These are phyloP conservation scores for Scheffersomyces segobiensis DNA, from an alignment of 1,139 yeast genomes.

Conservation along the genomic window DNA sequence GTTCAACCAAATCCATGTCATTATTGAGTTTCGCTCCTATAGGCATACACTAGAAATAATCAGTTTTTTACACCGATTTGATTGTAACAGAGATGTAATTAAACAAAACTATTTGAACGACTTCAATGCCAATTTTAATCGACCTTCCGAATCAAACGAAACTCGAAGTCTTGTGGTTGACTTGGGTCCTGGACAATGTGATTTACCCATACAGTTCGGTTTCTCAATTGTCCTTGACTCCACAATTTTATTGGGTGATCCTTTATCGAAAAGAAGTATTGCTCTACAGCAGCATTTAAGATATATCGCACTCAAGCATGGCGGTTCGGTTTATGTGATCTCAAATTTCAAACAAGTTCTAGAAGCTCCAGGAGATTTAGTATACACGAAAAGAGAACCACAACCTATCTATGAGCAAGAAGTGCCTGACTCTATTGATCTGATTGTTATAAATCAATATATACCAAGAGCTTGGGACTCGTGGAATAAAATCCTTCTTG, in stretches of 20 bases:
- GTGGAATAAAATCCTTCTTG: conserved; percentile 47
- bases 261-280: conserved; percentile 21
- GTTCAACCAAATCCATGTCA: conserved; percentile 9
- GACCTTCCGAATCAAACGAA: neutral
- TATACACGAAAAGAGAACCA: neutral
- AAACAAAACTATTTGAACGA: neutral
- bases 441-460: conserved; percentile 22
- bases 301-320: conserved; percentile 46
- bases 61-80: conserved; percentile 9
- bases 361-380: conserved; percentile 3
- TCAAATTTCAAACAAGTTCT: conserved; percentile 10
- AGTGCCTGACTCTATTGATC: conserved; percentile 3
- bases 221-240: conserved; percentile 20
- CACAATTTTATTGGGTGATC: conserved; percentile 14
- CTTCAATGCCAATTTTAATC: neutral
- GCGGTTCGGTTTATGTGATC: conserved; percentile 30
- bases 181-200: conserved; percentile 17
- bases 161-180: neutral
- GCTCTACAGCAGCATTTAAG: conserved; percentile 56
- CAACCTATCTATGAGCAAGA: conserved; percentile 12
- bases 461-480: conserved; percentile 57
- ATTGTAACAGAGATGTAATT: neutral
- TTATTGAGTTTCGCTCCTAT: conserved; percentile 16
- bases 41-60: conserved; percentile 6
- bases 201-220: conserved; percentile 19